Evolutionary conservation across 192 early-diverging fungal genomes (phyloP).

Genomic region (Pilobolus umbonatus): DNA sequence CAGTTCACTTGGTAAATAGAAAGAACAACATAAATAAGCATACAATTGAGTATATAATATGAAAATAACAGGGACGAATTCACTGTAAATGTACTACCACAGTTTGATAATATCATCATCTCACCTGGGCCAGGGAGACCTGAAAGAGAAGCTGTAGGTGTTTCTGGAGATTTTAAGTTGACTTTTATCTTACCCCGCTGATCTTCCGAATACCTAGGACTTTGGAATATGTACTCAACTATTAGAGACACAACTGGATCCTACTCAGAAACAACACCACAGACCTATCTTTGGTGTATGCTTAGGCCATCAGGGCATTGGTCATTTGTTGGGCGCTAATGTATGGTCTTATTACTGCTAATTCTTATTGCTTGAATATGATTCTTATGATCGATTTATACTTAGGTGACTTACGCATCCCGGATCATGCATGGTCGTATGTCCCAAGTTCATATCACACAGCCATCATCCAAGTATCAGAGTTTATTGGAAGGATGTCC

Average conservation of each 20-base stretch:
- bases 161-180: not conserved
- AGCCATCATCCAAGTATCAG: not conserved
- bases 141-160: constrained; percentile 43
- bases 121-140: constrained; percentile 94
- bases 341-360: constrained; percentile 25
- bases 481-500: constrained; percentile 59
- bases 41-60: too few relatives aligned
- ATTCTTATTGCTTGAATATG: not conserved
- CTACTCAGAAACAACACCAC: constrained; percentile 21
- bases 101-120: constrained; percentile 86
- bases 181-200: not conserved
- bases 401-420: constrained; percentile 53
- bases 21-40: too few relatives aligned
- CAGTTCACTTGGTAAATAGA: constrained; percentile 74
- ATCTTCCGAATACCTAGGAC: constrained; percentile 47
- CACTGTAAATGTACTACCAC: constrained; percentile 59
- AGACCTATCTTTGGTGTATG: constrained; percentile 89
- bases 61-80: constrained; percentile 45
- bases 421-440: constrained; percentile 83
- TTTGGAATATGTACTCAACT: constrained; percentile 72
- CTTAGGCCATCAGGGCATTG: constrained; percentile 91
- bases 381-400: not conserved
- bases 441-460: constrained; percentile 46
- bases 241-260: constrained; percentile 37
- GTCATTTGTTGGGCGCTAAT: constrained; percentile 56